Percentiles rank a stretch among this genome's conserved stretches.
phyloP scores from a whole-genome alignment of 2,329 filamentous ascomycete species.

The Penicillium sumatraense region DNA sequence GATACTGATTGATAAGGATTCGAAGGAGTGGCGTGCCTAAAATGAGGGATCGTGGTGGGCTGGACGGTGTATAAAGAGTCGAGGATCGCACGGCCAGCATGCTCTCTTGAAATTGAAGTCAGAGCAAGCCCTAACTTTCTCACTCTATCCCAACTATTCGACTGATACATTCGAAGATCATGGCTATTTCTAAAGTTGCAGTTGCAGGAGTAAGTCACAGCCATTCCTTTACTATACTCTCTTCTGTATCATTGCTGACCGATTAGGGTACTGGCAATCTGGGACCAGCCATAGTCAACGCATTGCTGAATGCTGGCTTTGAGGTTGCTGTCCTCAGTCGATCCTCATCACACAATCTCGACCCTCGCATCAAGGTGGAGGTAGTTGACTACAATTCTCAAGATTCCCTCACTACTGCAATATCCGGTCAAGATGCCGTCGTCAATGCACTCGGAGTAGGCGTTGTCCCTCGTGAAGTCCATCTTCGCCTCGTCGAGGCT shows the following conservation, averaged over 20 bases:
- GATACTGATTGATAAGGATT: not conserved
- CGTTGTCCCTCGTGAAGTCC: conserved; percentile 5
- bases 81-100: not conserved
- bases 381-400: conserved; percentile 14
- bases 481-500: conserved; percentile 35
- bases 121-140: too few species aligned
- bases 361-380: conserved; percentile 8
- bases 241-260: not conserved
- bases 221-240: not conserved
- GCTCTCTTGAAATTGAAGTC: too few species aligned
- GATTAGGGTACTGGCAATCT: conserved; percentile 18
- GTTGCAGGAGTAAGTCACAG: conserved; percentile 14
- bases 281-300: conserved; percentile 17
- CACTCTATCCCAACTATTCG: too few species aligned
- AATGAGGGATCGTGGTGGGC: not conserved
- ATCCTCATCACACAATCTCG: conserved; percentile 6
- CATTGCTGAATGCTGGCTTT: conserved; percentile 12
- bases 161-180: too few species aligned
- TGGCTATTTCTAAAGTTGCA: conserved; percentile 17
- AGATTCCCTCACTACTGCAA: conserved; percentile 20
- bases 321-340: conserved; percentile 15
- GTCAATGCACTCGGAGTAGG: conserved; percentile 26
- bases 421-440: conserved; percentile 36
- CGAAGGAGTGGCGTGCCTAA: not conserved
- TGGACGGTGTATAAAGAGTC: not conserved